These are phyloP conservation scores for Sphagnum magellanicum DNA, from an alignment of 228 moss, liverwort and hornwort genomes.

Conservation along the genomic window DNA sequence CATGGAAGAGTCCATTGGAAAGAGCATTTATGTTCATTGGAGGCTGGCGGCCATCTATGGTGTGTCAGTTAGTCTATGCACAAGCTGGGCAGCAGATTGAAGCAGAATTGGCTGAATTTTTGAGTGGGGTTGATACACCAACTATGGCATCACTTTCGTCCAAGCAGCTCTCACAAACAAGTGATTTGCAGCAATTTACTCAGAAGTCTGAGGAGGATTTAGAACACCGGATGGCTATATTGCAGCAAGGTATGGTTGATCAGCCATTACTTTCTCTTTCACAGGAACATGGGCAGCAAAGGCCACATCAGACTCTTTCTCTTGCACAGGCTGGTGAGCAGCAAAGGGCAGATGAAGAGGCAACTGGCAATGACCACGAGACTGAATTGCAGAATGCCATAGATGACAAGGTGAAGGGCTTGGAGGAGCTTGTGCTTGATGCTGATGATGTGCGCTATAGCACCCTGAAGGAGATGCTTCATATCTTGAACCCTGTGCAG, in stretches of 20 bases:
- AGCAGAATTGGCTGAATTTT: conserved; percentile 35
- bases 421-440: conserved; percentile 11
- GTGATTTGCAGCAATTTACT: conserved; percentile 24
- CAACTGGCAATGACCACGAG: neutral
- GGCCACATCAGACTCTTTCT: neutral
- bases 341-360: neutral
- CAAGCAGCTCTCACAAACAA: conserved; percentile 31
- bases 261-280: conserved; percentile 36
- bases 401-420: conserved; percentile 14
- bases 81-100: conserved; percentile 47
- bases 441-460: conserved; percentile 9
- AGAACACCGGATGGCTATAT: conserved; percentile 28
- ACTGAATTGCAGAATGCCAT: conserved; percentile 4
- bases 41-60: conserved; percentile 55
- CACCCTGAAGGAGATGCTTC: conserved; percentile 9
- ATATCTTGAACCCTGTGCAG: conserved; percentile 6
- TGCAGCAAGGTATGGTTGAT: conserved; percentile 49
- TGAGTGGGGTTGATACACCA: conserved; percentile 34
- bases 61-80: conserved; percentile 44
- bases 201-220: conserved; percentile 37
- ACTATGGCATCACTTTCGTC: conserved; percentile 36
- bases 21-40: conserved; percentile 53
- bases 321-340: too few relatives aligned
- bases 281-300: neutral
- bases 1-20: conserved; percentile 50